phyloP scores from a whole-genome alignment of 768 basidiomycete genomes.

The Tricholomella constricta region DNA sequence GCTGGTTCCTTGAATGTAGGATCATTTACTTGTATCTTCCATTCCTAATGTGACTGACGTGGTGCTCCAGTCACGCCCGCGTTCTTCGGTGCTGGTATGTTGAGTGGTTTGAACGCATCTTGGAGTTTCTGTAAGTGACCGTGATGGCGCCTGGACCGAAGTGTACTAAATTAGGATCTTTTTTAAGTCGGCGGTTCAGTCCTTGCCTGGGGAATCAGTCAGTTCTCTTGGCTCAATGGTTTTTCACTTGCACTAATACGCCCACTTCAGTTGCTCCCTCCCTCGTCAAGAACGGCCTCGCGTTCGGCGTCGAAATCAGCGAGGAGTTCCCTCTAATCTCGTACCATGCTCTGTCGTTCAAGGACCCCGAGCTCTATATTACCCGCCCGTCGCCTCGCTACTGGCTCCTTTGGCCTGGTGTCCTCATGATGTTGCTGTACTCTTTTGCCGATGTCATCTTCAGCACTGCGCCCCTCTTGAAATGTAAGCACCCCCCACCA shows the following conservation, averaged over 20 bases:
- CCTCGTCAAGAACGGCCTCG: conserved; percentile 53
- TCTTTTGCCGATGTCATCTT: conserved; percentile 56
- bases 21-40: background rate
- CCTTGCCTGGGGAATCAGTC: conserved; percentile 59
- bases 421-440: conserved; percentile 62
- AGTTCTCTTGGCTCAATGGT: conserved; percentile 15
- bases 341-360: conserved; percentile 48
- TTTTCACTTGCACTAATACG: background rate
- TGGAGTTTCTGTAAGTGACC: conserved; percentile 56
- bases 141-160: background rate
- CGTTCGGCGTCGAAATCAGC: conserved; percentile 41
- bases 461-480: conserved; percentile 37
- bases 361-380: conserved; percentile 41
- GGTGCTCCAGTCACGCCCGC: conserved; percentile 46
- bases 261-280: conserved; percentile 48
- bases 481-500: conserved; percentile 18
- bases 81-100: conserved; percentile 62
- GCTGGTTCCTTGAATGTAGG: conserved; percentile 57
- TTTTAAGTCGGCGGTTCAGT: conserved; percentile 45
- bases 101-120: conserved; percentile 56
- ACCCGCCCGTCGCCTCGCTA: conserved; percentile 54
- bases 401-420: conserved; percentile 67
- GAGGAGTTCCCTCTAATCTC: conserved; percentile 45
- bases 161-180: background rate
- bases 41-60: background rate